Conservation (phyloP, 495 filamentous ascomycete species). For the Echria macrotheca region DNA sequence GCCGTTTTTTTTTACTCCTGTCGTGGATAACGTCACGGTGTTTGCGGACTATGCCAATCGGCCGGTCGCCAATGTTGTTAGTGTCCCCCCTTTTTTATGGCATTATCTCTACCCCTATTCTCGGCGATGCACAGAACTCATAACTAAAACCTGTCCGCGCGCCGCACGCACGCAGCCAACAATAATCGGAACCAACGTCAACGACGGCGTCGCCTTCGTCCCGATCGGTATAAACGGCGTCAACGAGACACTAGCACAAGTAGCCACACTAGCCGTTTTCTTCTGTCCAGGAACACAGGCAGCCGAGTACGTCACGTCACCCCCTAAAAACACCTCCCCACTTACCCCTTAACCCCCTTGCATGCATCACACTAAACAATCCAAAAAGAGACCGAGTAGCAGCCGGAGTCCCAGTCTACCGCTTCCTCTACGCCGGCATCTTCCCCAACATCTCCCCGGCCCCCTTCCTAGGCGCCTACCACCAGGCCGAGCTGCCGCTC, state of each 20-base stretch:
- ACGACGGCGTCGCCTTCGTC: conserved; percentile 21
- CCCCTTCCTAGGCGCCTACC: conserved; percentile 46
- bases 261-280: conserved; percentile 16
- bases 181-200: conserved; percentile 19
- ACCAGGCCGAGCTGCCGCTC: conserved; percentile 45
- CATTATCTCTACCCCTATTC: too few species aligned
- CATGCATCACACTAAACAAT: too few species aligned
- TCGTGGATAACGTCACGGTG: conserved; percentile 25
- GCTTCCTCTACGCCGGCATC: conserved; percentile 44
- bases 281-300: conserved; percentile 22
- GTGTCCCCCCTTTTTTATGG: background rate
- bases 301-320: too few species aligned
- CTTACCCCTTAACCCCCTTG: too few species aligned
- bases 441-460: conserved; percentile 39
- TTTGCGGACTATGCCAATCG: conserved; percentile 39
- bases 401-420: conserved; percentile 32
- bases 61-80: conserved; percentile 18
- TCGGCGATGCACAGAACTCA: background rate
- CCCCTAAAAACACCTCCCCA: too few species aligned
- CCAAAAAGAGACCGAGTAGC: conserved; percentile 17
- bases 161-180: conserved; percentile 13
- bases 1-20: conserved; percentile 22
- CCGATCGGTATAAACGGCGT: conserved; percentile 4
- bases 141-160: background rate
- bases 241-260: conserved; percentile 9